Evolutionary conservation across 148 eudicot species (phyloP).

Genomic region (Rhododendron vialii): DNA sequence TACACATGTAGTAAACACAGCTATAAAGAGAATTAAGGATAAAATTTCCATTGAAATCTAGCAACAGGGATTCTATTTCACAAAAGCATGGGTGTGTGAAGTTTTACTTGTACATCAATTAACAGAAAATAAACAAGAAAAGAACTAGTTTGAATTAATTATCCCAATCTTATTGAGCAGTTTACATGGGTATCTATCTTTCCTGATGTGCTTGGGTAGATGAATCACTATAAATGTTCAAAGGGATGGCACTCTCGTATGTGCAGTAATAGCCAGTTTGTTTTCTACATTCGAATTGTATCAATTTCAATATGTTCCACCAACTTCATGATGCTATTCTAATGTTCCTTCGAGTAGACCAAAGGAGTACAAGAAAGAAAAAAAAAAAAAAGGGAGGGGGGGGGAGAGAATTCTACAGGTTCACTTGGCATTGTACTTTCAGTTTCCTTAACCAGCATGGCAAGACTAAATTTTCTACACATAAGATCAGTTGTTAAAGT

Average conservation of each 20-base stretch:
- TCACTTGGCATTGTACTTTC: background rate
- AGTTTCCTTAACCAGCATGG: background rate
- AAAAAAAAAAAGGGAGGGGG: too few relatives aligned
- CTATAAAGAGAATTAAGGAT: constrained; percentile 18
- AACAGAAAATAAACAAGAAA: background rate
- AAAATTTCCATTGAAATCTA: background rate
- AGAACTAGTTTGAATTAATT: background rate
- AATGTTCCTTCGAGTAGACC: background rate
- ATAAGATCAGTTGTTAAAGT: background rate
- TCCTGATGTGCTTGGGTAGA: background rate
- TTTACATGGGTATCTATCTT: background rate
- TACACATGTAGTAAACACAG: constrained; percentile 25
- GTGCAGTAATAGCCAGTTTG: background rate
- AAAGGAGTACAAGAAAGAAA: background rate
- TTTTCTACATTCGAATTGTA: background rate
- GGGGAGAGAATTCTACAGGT: background rate
- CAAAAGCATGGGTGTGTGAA: background rate
- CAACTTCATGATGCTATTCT: background rate
- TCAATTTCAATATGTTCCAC: background rate
- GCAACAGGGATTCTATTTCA: background rate
- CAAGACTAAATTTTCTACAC: background rate
- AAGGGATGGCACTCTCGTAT: background rate
- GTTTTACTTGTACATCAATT: background rate
- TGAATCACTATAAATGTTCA: background rate
- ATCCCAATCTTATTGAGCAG: background rate